phyloP scores from a whole-genome alignment of 805 yeast species.

The Suhomyces sp. region DNA sequence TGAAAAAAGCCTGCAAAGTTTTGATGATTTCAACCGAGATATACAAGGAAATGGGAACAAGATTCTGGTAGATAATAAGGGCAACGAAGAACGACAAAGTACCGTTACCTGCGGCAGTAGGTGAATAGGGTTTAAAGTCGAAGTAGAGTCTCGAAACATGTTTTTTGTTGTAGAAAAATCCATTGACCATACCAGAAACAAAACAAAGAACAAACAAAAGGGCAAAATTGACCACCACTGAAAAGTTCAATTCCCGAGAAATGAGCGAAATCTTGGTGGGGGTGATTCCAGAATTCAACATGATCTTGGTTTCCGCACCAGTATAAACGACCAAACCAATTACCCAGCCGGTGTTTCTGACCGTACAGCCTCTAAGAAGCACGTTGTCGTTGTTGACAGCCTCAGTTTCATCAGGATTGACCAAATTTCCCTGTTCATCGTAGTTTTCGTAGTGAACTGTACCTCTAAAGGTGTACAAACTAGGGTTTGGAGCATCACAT shows the following conservation, averaged over 20 bases:
- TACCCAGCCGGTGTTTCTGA: slow-evolving; percentile 82
- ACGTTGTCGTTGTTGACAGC: slow-evolving; percentile 68
- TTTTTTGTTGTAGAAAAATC: slow-evolving; percentile 51
- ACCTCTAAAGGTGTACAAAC: slow-evolving; percentile 65
- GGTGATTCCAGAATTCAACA: slow-evolving; percentile 76
- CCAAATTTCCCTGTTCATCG: slow-evolving; percentile 27
- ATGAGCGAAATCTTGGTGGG: slow-evolving; percentile 77
- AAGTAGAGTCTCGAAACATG: slow-evolving; percentile 56
- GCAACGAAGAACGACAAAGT: slow-evolving; percentile 72
- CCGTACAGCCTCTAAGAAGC: slow-evolving; percentile 70
- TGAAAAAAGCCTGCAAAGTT: slow-evolving; percentile 78
- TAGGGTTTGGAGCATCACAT: slow-evolving; percentile 69
- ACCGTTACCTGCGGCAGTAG: slow-evolving; percentile 65
- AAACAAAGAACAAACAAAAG: slow-evolving; percentile 66
- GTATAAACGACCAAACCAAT: slow-evolving; percentile 75
- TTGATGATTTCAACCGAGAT: slow-evolving; percentile 80
- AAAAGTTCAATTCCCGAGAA: slow-evolving; percentile 66
- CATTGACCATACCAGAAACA: slow-evolving; percentile 67
- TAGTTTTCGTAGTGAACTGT: slow-evolving; percentile 52
- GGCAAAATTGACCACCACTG: slow-evolving; percentile 64
- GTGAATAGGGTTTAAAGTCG: slow-evolving; percentile 70
- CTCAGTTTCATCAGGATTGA: slow-evolving; percentile 48
- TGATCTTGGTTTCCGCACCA: slow-evolving; percentile 76
- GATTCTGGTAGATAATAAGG: slow-evolving; percentile 69
- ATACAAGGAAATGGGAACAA: slow-evolving; percentile 81